phyloP scores from a whole-genome alignment of 352 stramenopile species.

The Elongisporangium undulatum region DNA sequence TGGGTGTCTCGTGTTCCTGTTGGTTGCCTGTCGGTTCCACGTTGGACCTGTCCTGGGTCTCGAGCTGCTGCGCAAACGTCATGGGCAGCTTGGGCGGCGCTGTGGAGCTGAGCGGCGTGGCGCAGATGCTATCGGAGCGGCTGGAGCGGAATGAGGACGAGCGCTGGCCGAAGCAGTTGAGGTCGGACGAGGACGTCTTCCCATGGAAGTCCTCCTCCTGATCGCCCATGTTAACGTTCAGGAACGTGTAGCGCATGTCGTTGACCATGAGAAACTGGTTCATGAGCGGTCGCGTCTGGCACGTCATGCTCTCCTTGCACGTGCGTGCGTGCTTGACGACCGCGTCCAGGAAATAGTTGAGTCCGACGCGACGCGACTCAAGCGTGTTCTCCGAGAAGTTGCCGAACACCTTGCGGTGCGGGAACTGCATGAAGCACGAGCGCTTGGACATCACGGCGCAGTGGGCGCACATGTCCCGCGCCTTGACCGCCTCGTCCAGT shows the following conservation, averaged over 20 bases:
- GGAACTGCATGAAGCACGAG: conserved; percentile 81
- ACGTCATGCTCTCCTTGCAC: conserved; percentile 64
- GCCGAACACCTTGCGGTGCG: conserved; percentile 65
- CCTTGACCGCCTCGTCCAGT: conserved; percentile 58
- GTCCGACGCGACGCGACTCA: conserved; percentile 60
- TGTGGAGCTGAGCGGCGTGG: not conserved
- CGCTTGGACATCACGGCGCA: conserved; percentile 79
- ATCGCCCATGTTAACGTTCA: conserved; percentile 81
- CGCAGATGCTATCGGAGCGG: not conserved
- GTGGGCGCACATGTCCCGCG: conserved; percentile 64
- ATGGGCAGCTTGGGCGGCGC: not conserved
- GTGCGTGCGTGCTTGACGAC: conserved; percentile 75
- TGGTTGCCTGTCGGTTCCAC: conserved; percentile 4
- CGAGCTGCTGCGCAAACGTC: conserved; percentile 6
- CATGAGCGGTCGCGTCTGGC: conserved; percentile 69
- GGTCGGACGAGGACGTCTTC: conserved; percentile 28
- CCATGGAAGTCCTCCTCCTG: conserved; percentile 33
- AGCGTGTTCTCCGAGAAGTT: conserved; percentile 73
- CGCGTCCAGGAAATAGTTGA: conserved; percentile 74
- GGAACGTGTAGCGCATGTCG: conserved; percentile 87
- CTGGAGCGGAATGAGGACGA: not conserved
- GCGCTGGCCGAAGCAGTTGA: conserved; percentile 8
- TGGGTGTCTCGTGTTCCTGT: conserved; percentile 5
- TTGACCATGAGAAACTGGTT: conserved; percentile 88
- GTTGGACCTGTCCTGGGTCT: conserved; percentile 7